Conservation (phyloP, 169 alveolate genomes). For the Plasmodium chabaudi region DNA sequence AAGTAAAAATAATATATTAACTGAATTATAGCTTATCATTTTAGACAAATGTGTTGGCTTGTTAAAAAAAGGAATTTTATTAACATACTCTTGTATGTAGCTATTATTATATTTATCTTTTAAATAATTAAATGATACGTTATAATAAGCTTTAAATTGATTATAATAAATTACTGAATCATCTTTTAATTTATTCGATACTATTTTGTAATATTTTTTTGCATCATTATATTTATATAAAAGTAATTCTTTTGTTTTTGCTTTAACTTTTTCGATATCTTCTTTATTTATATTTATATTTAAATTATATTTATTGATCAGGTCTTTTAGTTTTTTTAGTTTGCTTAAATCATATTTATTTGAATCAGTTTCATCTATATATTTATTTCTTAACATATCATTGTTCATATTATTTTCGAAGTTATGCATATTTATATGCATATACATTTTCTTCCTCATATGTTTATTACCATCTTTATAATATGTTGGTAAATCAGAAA, state of each 20-base stretch:
- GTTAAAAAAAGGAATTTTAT: slow-evolving; percentile 21
- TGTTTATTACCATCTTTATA: not conserved
- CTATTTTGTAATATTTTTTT: slow-evolving; percentile 19
- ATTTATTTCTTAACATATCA: slow-evolving; percentile 19
- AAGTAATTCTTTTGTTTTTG: slow-evolving; percentile 21
- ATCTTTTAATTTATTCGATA: slow-evolving; percentile 23
- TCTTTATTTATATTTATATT: slow-evolving; percentile 11
- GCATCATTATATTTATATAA: slow-evolving; percentile 19
- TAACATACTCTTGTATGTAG: not conserved
- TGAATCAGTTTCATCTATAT: slow-evolving; percentile 19
- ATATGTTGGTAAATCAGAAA: too few species aligned
- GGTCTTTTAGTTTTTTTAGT: slow-evolving; percentile 24
- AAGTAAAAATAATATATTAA: slow-evolving; percentile 49
- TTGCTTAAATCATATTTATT: slow-evolving; percentile 19
- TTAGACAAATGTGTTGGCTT: slow-evolving; percentile 33
- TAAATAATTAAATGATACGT: not conserved
- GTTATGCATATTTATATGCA: slow-evolving; percentile 36
- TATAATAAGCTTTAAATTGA: slow-evolving; percentile 24
- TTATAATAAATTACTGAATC: not conserved
- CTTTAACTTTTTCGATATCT: not conserved
- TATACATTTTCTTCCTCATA: slow-evolving; percentile 15
- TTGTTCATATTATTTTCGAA: slow-evolving; percentile 35
- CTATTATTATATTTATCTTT: not conserved
- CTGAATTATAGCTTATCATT: slow-evolving; percentile 59
- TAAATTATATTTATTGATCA: slow-evolving; percentile 19